Percentiles rank a stretch among this genome's conserved stretches.
These are phyloP conservation scores for Cutaneotrichosporon sp. DNA, from an alignment of 1,284 basidiomycete species.

Conservation along the genomic window DNA sequence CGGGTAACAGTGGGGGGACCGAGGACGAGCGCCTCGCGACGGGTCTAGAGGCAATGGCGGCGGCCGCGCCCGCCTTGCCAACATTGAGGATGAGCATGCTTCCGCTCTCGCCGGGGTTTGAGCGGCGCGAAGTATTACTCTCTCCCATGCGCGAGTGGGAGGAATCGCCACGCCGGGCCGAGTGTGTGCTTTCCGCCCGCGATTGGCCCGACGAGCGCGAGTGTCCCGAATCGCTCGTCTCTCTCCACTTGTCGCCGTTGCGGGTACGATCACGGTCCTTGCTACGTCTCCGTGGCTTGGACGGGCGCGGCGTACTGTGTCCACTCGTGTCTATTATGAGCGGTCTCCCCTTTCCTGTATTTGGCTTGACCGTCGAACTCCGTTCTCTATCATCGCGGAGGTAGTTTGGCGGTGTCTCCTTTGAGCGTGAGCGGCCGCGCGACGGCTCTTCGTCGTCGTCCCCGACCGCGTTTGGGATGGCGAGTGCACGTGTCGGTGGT, in stretches of 20 bases:
- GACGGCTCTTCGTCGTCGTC: constrained; percentile 30
- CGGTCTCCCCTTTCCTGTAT: not conserved
- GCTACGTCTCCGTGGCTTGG: not conserved
- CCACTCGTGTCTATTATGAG: constrained; percentile 3
- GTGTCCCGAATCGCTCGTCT: too few relatives aligned
- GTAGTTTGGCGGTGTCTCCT: constrained; percentile 19
- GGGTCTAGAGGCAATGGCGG: not conserved
- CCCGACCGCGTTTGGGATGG: constrained; percentile 11
- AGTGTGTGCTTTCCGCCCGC: not conserved
- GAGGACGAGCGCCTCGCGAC: not conserved
- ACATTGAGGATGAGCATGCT: constrained; percentile 1
- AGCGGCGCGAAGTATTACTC: not conserved
- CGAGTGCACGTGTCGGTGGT: constrained; percentile 16
- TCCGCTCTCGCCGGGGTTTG: not conserved
- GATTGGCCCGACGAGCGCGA: not conserved
- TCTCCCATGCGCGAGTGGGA: not conserved
- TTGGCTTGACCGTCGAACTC: not conserved
- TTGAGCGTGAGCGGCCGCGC: constrained; percentile 38
- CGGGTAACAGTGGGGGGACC: not conserved
- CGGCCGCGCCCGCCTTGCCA: not conserved
- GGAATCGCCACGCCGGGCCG: not conserved
- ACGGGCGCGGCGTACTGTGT: constrained; percentile 1
- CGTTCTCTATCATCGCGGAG: constrained; percentile 6
- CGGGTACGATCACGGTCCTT: not conserved
- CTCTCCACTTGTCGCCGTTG: not conserved